phyloP scores from a whole-genome alignment of 2,329 filamentous ascomycete genomes.

The Neonectria coccinea region DNA sequence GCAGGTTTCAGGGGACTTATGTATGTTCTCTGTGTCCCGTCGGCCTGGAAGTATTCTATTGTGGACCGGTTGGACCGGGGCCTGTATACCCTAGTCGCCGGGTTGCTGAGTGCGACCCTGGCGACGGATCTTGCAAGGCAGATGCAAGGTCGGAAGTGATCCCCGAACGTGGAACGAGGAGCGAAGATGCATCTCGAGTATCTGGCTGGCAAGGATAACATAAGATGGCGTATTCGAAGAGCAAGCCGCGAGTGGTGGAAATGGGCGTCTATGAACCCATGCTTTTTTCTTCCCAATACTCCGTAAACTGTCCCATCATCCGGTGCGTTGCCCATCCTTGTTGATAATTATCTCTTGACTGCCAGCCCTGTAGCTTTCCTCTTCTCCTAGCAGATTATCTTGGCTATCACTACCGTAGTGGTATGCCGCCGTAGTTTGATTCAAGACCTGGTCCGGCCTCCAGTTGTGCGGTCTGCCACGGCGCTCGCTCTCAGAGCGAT shows the following conservation, averaged over 20 bases:
- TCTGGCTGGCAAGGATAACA: background rate
- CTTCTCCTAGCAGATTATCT: background rate
- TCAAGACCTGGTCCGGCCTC: too few species aligned
- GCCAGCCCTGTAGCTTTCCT: conserved; percentile 28
- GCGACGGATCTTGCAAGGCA: conserved; percentile 11
- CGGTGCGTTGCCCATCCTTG: conserved; percentile 25
- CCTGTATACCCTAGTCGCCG: conserved; percentile 7
- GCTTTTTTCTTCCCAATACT: conserved; percentile 5
- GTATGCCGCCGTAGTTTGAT: too few species aligned
- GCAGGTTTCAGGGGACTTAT: conserved; percentile 21
- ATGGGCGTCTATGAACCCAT: conserved; percentile 13
- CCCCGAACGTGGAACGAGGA: conserved; percentile 6
- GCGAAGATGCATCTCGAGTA: background rate
- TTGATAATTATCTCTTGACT: conserved; percentile 41
- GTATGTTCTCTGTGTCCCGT: background rate
- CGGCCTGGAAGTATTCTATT: background rate
- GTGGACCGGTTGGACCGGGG: conserved; percentile 27
- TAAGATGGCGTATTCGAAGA: background rate
- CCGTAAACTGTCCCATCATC: background rate
- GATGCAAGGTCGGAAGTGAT: conserved; percentile 17
- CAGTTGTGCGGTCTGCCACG: too few species aligned
- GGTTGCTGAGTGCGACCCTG: conserved; percentile 9
- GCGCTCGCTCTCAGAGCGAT: too few species aligned
- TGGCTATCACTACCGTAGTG: too few species aligned
- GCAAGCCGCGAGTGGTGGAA: conserved; percentile 13